A percentile compares a stretch with the other conserved stretches of the same genome.
Conservation (phyloP, 2,329 filamentous ascomycete species). For the Furcasterigmium sp. region DNA sequence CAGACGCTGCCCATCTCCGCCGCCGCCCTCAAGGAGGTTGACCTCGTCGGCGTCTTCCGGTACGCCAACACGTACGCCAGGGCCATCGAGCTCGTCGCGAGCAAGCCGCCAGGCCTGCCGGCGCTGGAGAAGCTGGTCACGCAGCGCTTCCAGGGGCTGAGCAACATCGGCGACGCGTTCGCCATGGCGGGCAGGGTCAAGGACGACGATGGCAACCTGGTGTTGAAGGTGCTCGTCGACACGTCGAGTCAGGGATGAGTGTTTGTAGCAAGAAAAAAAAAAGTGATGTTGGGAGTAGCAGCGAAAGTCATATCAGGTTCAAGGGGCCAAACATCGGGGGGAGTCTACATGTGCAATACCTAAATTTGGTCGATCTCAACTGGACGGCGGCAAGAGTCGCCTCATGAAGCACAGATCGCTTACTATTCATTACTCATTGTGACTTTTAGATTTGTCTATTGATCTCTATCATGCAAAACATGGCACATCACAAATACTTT, state of each 20-base stretch:
- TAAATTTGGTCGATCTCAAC: too few species aligned
- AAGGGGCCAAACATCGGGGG: too few species aligned
- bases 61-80: conserved; percentile 70
- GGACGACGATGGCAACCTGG: conserved; percentile 63
- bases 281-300: too few species aligned
- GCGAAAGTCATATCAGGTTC: too few species aligned
- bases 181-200: conserved; percentile 66
- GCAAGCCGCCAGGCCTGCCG: conserved; percentile 47
- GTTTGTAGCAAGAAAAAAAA: too few species aligned
- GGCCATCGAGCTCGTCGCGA: conserved; percentile 45
- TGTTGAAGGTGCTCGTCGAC: conserved; percentile 68
- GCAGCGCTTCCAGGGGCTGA: conserved; percentile 62
- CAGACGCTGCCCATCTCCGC: conserved; percentile 65
- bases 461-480: neutral
- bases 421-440: too few species aligned
- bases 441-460: neutral
- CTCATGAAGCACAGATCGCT: too few species aligned
- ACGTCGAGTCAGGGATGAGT: conserved; percentile 24
- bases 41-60: conserved; percentile 66
- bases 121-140: conserved; percentile 65
- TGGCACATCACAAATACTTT: neutral
- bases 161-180: conserved; percentile 61
- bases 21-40: conserved; percentile 64
- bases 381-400: too few species aligned
- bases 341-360: too few species aligned